Conservation (phyloP, 108 stramenopile genomes). For the Mediolabrus comicus region DNA sequence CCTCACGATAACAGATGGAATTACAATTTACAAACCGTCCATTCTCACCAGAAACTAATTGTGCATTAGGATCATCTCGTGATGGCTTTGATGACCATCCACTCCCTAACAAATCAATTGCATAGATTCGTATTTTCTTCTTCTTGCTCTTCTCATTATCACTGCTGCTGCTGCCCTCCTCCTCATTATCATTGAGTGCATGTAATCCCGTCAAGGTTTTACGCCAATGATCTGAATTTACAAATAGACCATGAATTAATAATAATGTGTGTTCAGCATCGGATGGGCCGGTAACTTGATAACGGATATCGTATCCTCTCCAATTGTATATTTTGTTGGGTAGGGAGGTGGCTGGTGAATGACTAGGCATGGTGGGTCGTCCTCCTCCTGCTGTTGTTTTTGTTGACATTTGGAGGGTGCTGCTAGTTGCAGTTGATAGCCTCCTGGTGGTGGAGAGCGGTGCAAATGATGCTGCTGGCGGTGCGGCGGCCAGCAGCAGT, state of each 20-base stretch:
- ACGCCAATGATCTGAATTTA: conserved; percentile 87
- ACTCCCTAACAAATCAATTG: conserved; percentile 88
- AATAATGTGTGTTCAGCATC: conserved; percentile 43
- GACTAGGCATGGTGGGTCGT: conserved; percentile 16
- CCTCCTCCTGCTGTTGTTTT: background rate
- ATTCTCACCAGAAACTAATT: conserved; percentile 62
- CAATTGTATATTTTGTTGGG: conserved; percentile 74
- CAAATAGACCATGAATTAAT: conserved; percentile 83
- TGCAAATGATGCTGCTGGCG: background rate
- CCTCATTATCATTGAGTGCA: background rate
- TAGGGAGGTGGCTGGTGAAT: conserved; percentile 68
- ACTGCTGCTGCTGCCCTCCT: background rate
- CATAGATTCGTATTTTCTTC: conserved; percentile 70
- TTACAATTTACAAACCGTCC: conserved; percentile 48
- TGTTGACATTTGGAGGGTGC: background rate
- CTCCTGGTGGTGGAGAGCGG: background rate
- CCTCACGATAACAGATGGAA: conserved; percentile 28
- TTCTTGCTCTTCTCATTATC: conserved; percentile 1
- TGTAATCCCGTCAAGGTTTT: conserved; percentile 60
- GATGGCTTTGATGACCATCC: conserved; percentile 87
- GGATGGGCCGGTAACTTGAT: conserved; percentile 70
- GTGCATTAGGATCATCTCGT: conserved; percentile 44
- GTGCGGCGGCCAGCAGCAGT: no score
- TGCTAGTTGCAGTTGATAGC: background rate
- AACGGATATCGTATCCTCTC: conserved; percentile 65